These are phyloP conservation scores for Ramaria sp. DNA, from an alignment of 768 basidiomycete genomes.

Conservation along the genomic window DNA sequence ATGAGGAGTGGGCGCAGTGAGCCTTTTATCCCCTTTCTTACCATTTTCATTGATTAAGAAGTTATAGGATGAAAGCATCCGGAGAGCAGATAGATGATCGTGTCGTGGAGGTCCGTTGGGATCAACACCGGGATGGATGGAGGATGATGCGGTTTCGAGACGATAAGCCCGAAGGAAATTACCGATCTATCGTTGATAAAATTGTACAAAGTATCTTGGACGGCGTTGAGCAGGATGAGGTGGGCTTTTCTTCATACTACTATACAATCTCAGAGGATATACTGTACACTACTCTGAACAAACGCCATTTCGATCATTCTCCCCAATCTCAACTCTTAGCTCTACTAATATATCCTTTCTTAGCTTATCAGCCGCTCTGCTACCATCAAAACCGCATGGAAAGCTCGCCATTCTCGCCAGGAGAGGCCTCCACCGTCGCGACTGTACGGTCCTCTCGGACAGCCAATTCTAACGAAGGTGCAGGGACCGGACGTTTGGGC, in stretches of 20 bases:
- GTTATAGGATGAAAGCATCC: slow-evolving; percentile 62
- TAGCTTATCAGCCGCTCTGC: slow-evolving; percentile 60
- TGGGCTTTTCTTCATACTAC: slow-evolving; percentile 27
- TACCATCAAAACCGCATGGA: slow-evolving; percentile 65
- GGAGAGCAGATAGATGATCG: slow-evolving; percentile 90
- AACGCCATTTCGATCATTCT: background rate
- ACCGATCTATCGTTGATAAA: slow-evolving; percentile 69
- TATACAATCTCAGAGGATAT: too few species aligned
- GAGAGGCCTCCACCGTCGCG: slow-evolving; percentile 17
- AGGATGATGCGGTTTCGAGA: slow-evolving; percentile 88
- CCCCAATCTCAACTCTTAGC: background rate
- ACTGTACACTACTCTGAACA: too few species aligned
- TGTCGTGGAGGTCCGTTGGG: slow-evolving; percentile 92
- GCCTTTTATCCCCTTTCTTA: slow-evolving; percentile 20
- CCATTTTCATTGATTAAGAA: background rate
- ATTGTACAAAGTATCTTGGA: slow-evolving; percentile 88
- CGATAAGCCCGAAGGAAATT: slow-evolving; percentile 92
- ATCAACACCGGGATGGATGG: slow-evolving; percentile 53
- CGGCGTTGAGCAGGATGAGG: slow-evolving; percentile 83
- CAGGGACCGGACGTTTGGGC: slow-evolving; percentile 7
- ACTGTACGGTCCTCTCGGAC: background rate
- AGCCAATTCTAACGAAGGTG: background rate
- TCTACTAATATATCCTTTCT: background rate
- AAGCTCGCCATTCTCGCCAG: slow-evolving; percentile 30
- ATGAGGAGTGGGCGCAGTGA: slow-evolving; percentile 90